Conservation (phyloP, 495 filamentous ascomycete genomes). For the Penicillium lagena region DNA sequence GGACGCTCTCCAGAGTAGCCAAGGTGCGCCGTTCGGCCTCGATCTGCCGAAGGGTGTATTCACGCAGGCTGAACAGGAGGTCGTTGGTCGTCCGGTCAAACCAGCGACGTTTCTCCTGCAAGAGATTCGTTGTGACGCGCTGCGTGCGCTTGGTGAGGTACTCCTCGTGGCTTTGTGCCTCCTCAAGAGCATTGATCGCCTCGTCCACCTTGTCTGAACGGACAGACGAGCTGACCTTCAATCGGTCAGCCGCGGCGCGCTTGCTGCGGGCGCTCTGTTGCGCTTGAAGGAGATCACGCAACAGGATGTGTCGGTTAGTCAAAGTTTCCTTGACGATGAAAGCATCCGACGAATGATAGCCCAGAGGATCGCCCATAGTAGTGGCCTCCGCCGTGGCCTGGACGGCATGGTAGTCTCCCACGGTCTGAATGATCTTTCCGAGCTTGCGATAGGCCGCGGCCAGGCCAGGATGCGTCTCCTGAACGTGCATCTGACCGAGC, state of each 20-base stretch:
- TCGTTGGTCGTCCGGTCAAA: conserved; percentile 80
- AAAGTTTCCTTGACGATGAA: conserved; percentile 99
- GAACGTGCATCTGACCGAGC: conserved; percentile 72
- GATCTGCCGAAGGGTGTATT: conserved; percentile 91
- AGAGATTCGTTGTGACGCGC: conserved; percentile 80
- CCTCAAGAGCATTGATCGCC: conserved; percentile 80
- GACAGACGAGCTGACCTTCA: conserved; percentile 77
- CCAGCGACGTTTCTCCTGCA: conserved; percentile 87
- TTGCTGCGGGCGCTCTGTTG: conserved; percentile 74
- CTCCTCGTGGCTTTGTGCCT: conserved; percentile 71
- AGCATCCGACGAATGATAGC: conserved; percentile 92
- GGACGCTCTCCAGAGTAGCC: conserved; percentile 83
- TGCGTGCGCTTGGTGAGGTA: conserved; percentile 78
- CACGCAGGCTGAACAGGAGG: conserved; percentile 70
- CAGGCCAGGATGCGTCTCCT: conserved; percentile 85
- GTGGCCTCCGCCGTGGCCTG: conserved; percentile 96
- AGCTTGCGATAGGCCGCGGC: conserved; percentile 89
- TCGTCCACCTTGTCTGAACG: conserved; percentile 94
- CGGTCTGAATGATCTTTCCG: conserved; percentile 83
- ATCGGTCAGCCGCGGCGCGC: conserved; percentile 74
- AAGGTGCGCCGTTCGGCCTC: conserved; percentile 91
- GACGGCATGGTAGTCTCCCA: conserved; percentile 93
- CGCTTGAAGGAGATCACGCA: conserved; percentile 85
- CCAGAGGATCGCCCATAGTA: conserved; percentile 86
- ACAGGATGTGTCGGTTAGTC: conserved; percentile 97